Conservation (phyloP, 2,329 filamentous ascomycete genomes). For the Cryphonectria radicalis region DNA sequence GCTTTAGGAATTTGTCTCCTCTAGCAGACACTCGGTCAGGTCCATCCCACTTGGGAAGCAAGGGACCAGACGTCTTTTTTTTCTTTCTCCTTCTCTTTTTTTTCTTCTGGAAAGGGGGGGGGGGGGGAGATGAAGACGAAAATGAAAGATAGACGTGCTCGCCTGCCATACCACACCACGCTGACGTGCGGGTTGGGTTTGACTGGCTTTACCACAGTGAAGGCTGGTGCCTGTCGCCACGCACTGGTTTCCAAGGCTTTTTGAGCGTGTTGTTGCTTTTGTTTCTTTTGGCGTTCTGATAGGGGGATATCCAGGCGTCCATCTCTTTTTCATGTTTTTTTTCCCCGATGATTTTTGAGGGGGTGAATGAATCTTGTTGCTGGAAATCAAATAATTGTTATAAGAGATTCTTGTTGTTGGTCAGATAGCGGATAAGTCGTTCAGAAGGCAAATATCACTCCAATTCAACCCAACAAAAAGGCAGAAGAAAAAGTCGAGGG, state of each 20-base stretch:
- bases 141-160: background rate
- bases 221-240: background rate
- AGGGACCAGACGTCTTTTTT: conserved; percentile 3
- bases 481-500: background rate
- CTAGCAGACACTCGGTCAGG: background rate
- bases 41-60: conserved; percentile 18
- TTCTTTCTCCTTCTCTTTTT: background rate
- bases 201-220: background rate
- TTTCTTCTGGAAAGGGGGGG: background rate
- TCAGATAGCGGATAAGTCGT: background rate
- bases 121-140: background rate
- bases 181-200: background rate
- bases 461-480: background rate
- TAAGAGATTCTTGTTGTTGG: background rate
- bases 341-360: background rate
- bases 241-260: background rate
- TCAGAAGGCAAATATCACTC: background rate
- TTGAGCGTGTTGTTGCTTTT: background rate
- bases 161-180: conserved; percentile 1
- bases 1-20: conserved; percentile 41
- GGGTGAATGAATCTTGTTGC: background rate
- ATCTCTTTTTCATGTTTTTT: background rate
- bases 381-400: background rate
- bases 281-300: conserved; percentile 4
- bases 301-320: background rate